Base-by-base conservation (phyloP, 2,329 filamentous ascomycete genomes). In the Chrysosporium keratinophilum region DNA sequence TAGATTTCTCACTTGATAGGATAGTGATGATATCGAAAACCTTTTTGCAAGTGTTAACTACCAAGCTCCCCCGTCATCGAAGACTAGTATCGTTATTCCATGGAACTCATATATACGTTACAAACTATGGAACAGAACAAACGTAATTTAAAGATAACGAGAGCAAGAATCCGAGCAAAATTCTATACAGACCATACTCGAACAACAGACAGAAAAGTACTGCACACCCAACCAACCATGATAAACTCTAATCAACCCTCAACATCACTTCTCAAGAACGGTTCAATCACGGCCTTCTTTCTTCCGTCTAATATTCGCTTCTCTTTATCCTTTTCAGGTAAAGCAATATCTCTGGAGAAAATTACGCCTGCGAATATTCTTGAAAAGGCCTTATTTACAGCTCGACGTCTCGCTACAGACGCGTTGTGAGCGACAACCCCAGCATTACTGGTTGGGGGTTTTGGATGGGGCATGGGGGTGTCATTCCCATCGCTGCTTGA, bases 261-360 rank as follows among this genome's bases (percentile, higher is more conserved):
- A 95, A 44, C 80, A 86, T 0, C 74, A 96, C n/a, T 87, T 88
- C 2, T 85, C 55, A 88, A 64, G 59, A 94, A 94, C 28, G 88
- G 71, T 64, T 89, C 85, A 31, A 94, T 65, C 11, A 90, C 69
- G 9, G 76, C 76, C 54, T 76, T 75, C 72, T 82, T 85, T 65
- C 79, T 79, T 54, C 85, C 85, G 58, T 83, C 81, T 12, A 76
- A 68, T 0, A 72, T 69, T 56, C 76, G 82, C 59, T 71, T 79
- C 56, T 86, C 84, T 67, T 79, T 80, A 5, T 80, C 79, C 56
- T 69, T 76, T 17, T 65, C 57, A 1, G 66, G 70, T 2, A 65
- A 61, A 1, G 71, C 64, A 1, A 65, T 62, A 14, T 63, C 57
- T 0, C 71, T 65, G 6, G 83, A 76, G 56, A 89, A 84, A 11